Base-by-base conservation (phyloP, 257 asterid species). In the Solanum pimpinellifolium region DNA sequence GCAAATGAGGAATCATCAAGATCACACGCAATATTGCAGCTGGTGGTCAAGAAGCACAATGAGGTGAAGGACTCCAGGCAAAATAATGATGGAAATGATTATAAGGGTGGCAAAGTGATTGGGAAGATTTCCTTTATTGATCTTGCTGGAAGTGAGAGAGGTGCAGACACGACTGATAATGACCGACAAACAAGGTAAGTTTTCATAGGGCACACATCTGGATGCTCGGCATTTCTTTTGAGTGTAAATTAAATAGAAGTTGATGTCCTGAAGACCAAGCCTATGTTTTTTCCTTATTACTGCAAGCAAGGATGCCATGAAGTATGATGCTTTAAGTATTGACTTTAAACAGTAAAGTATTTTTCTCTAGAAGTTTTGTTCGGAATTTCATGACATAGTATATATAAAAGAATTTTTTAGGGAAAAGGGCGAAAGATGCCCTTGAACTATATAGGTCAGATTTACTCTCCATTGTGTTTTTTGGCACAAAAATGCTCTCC, bases 1-100 rank as follows among this genome's bases (percentile, higher is more conserved):
- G 99, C 99, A 87, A 97, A 97, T 87, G 99, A 97, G 88, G 99
- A 97, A 93, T 97, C 99, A 60, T 97, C 98, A n/a, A 92, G 99
- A 83, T 96, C 99, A 39, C 99, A 97, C 89, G 98, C 99, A 78
- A 97, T 97, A 87, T 88, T 97, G 92, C 99, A 96, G 90, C 94
- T 97, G 86, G 98, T 87, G 69, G 94, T 97, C 83, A 96, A 97
- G 94, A 96, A 96, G 88, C 99, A 97, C 89, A 92, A 87, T 85
- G 98, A 93, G 92, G 93, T 93, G 88, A 97, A 97, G 92, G 99
- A 97, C 85, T 88, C 96, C 84, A 96, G 83, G 92, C 87, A 98
- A 88, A 93, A 91, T 69, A 92, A 90, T 90, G 99, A 94, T 80
- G 96, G 37, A 87, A 96, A 96, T 92, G 98, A 95, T 42, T 85